Evolutionary conservation across 1,139 yeast species (phyloP).

Genomic region (Yamadazyma pseudoaaseri): DNA sequence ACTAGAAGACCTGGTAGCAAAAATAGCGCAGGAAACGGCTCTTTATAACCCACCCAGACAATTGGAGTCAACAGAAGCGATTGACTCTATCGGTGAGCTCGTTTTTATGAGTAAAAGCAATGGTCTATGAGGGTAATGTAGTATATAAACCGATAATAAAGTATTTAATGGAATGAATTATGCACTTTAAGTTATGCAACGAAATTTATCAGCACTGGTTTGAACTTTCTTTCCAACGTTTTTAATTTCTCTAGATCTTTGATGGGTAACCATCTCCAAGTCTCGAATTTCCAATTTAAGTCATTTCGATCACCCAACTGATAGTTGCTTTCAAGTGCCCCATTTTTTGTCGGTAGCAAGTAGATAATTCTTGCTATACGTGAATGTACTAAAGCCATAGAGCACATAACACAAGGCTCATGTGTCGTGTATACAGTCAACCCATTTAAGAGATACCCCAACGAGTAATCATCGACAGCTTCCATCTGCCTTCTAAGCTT

Average conservation of each 20-base stretch:
- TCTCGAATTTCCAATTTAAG: slow-evolving; percentile 79
- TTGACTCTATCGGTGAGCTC: slow-evolving; percentile 1
- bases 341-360: slow-evolving; percentile 38
- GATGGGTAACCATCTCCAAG: slow-evolving; percentile 60
- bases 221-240: too few species aligned
- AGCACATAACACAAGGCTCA: slow-evolving; percentile 97
- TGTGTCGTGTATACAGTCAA: slow-evolving; percentile 84
- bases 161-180: too few species aligned
- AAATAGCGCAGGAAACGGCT: slow-evolving; percentile 4
- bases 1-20: slow-evolving; percentile 5
- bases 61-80: slow-evolving; percentile 1
- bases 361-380: slow-evolving; percentile 71
- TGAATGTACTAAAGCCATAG: slow-evolving; percentile 95
- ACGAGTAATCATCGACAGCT: slow-evolving; percentile 11
- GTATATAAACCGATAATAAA: too few species aligned
- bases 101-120: too few species aligned
- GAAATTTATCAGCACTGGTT: too few species aligned
- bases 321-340: slow-evolving; percentile 63
- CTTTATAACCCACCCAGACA: neutral
- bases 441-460: slow-evolving; percentile 68
- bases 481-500: slow-evolving; percentile 25
- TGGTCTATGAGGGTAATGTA: too few species aligned
- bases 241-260: slow-evolving; percentile 22
- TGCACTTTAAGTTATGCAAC: too few species aligned
- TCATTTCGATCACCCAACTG: slow-evolving; percentile 71